phyloP scores from a whole-genome alignment of 345 rosid genomes.

The Eutrema heterophyllum region DNA sequence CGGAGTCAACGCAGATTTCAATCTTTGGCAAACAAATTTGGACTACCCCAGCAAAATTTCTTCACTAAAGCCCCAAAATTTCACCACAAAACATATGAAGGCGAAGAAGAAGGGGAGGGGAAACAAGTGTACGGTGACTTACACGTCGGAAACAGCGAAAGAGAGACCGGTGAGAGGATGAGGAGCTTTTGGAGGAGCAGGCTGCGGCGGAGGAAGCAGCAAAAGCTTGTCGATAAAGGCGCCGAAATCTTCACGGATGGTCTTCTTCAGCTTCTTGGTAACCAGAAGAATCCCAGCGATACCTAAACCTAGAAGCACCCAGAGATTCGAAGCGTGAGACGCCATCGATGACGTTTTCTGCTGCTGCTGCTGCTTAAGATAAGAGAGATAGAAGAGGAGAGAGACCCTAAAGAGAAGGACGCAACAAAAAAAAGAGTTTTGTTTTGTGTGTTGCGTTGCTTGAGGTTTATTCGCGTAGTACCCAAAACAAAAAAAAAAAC shows the following conservation, averaged over 20 bases:
- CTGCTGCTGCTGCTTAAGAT: slow-evolving; percentile 18
- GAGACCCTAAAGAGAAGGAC: slow-evolving; percentile 17
- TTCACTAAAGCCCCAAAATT: not conserved
- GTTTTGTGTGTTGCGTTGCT: slow-evolving; percentile 18
- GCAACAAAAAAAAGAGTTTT: not conserved
- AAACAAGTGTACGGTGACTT: not conserved
- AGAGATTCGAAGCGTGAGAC: slow-evolving; percentile 64
- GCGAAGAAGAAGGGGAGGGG: not conserved
- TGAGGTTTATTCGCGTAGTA: not conserved
- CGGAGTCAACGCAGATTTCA: not conserved
- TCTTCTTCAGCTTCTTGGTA: slow-evolving; percentile 62
- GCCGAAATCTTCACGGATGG: slow-evolving; percentile 74
- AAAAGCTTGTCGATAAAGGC: slow-evolving; percentile 76
- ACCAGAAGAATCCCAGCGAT: slow-evolving; percentile 67
- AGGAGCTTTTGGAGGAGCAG: slow-evolving; percentile 96
- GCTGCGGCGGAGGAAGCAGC: slow-evolving; percentile 93
- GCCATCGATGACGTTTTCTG: slow-evolving; percentile 44
- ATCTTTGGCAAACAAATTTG: not conserved
- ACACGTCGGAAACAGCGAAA: slow-evolving; percentile 89
- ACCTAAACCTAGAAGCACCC: slow-evolving; percentile 84
- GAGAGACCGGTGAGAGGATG: slow-evolving; percentile 87
- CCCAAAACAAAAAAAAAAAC: not conserved
- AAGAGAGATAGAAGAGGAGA: not conserved
- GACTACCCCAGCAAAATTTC: not conserved
- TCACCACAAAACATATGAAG: not conserved